Evolutionary conservation across 2,329 filamentous ascomycete genomes (phyloP).

Genomic region (Talaromyces sp.): DNA sequence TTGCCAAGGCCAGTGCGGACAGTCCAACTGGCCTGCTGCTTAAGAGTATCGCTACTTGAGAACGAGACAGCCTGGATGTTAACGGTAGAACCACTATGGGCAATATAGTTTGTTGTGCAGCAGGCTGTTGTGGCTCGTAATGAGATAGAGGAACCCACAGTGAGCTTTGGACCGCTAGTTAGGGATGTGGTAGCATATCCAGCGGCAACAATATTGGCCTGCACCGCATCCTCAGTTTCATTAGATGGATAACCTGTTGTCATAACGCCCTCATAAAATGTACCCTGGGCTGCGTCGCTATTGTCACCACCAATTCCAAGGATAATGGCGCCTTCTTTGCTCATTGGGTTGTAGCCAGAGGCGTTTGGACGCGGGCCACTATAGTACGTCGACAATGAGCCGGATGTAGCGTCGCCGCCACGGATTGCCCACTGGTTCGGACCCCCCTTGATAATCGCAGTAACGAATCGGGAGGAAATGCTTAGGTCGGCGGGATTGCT

Average conservation of each 20-base stretch:
- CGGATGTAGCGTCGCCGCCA: slow-evolving; percentile 52
- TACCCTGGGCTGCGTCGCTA: slow-evolving; percentile 54
- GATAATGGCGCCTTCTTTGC: slow-evolving; percentile 60
- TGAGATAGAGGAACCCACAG: slow-evolving; percentile 47
- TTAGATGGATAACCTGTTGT: slow-evolving; percentile 58
- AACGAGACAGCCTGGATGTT: slow-evolving; percentile 53
- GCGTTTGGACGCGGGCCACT: slow-evolving; percentile 48
- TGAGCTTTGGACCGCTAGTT: slow-evolving; percentile 4
- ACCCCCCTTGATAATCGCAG: slow-evolving; percentile 52
- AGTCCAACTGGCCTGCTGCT: slow-evolving; percentile 50
- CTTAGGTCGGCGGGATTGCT: slow-evolving; percentile 51
- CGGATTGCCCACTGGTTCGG: slow-evolving; percentile 55
- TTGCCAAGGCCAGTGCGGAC: slow-evolving; percentile 53
- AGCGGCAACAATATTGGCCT: slow-evolving; percentile 57
- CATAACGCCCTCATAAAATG: slow-evolving; percentile 63
- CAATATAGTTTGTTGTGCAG: slow-evolving; percentile 51
- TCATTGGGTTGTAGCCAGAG: slow-evolving; percentile 57
- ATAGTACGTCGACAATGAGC: slow-evolving; percentile 54
- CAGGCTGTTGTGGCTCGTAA: slow-evolving; percentile 52
- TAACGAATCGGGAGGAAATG: slow-evolving; percentile 53
- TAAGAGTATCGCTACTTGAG: slow-evolving; percentile 45
- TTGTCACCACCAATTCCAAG: slow-evolving; percentile 67
- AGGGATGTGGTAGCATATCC: slow-evolving; percentile 41
- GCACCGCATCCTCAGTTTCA: slow-evolving; percentile 52
- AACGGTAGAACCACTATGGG: slow-evolving; percentile 47